A percentile compares a stretch with the other conserved stretches of the same genome.
Conservation (phyloP, 2,329 filamentous ascomycete genomes). For the Aureobasidium sp. region DNA sequence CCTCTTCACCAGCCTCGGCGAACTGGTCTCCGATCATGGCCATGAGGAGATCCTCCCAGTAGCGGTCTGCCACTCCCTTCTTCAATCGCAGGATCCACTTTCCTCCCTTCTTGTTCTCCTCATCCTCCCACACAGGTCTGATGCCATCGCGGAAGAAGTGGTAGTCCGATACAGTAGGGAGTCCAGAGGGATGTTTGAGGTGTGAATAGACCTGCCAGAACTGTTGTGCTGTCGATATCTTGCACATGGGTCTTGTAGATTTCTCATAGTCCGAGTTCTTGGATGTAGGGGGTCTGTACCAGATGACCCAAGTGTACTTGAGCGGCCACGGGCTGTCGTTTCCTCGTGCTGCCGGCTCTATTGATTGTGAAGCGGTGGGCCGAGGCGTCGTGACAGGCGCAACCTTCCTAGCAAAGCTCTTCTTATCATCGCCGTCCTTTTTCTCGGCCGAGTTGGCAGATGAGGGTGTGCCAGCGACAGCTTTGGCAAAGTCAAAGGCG, state of each 20-base stretch:
- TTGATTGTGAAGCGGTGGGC: slow-evolving; percentile 16
- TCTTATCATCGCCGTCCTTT: slow-evolving; percentile 45
- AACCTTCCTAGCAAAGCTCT: slow-evolving; percentile 15
- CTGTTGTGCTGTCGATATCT: slow-evolving; percentile 73
- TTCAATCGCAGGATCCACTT: slow-evolving; percentile 97
- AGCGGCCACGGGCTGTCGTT: slow-evolving; percentile 44
- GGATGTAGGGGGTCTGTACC: slow-evolving; percentile 92
- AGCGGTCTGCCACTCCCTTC: slow-evolving; percentile 93
- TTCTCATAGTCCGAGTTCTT: slow-evolving; percentile 99
- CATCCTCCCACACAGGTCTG: slow-evolving; percentile 95
- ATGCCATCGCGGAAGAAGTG: slow-evolving; percentile 97
- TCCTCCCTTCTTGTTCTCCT: slow-evolving; percentile 89
- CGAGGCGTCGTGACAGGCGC: slow-evolving; percentile 12
- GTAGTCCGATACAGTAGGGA: slow-evolving; percentile 93
- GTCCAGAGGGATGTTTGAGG: slow-evolving; percentile 75
- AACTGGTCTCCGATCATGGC: slow-evolving; percentile 93
- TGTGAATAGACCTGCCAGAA: slow-evolving; percentile 88
- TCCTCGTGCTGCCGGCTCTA: slow-evolving; percentile 28
- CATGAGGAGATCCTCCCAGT: slow-evolving; percentile 90
- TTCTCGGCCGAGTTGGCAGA: slow-evolving; percentile 55
- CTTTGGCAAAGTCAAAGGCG: slow-evolving; percentile 67
- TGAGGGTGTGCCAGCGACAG: slow-evolving; percentile 33
- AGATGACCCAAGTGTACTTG: slow-evolving; percentile 88
- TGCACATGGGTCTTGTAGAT: slow-evolving; percentile 79
- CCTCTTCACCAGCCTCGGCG: slow-evolving; percentile 81